Base-by-base conservation (phyloP, 2,329 filamentous ascomycete species). In the Paramyrothecium sp. region DNA sequence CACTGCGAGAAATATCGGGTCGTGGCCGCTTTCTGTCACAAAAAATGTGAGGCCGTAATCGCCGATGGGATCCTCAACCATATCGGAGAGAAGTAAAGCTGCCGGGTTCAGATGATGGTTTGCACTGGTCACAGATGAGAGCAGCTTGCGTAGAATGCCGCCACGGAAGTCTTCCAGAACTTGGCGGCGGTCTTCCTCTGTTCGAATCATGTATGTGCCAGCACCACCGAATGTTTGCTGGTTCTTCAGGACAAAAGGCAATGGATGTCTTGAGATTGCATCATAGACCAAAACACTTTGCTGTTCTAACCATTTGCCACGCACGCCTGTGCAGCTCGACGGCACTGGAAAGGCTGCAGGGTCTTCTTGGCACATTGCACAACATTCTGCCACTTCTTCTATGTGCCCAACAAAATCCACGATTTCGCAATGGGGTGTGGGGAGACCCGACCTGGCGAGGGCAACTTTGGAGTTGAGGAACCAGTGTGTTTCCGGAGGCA, bases 221-320 rank as follows among this genome's bases (percentile, higher is more conserved):
- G 72, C 73, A 3, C 72, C 71, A 3, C 71, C 71, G 56, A 73
- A 73, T 1, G 69, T 72, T 53, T 73, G 72, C 52, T 75, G 73
- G 41, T 67, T 73, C 58, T 75, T 74, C 30, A 75, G 57, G 2
- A 74, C 71, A n/a, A 75, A 75, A 0, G 72, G 73, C 1, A 73
- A 53, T 0, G 58, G 56, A 4, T 67, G 63, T 17, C 48, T 26
- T 19, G 56, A 55, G 16, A 75, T 55, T 17, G 61, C 61, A 1
- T 58, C 54, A 5, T 70, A 60, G n/a, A 74, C 59, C 23, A 57
- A 56, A 13, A 50, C 38, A 44, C 62, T 68, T 53, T 74, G 65
- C 56, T 61, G 57, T 5, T 58, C 46, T 1, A 74, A 54, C 72
- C 73, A 75, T 3, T 51, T 50, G 0, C 67, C 63, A 3, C 72